These are phyloP conservation scores for Suillus spraguei DNA, from an alignment of 768 basidiomycete genomes.

Conservation along the genomic window DNA sequence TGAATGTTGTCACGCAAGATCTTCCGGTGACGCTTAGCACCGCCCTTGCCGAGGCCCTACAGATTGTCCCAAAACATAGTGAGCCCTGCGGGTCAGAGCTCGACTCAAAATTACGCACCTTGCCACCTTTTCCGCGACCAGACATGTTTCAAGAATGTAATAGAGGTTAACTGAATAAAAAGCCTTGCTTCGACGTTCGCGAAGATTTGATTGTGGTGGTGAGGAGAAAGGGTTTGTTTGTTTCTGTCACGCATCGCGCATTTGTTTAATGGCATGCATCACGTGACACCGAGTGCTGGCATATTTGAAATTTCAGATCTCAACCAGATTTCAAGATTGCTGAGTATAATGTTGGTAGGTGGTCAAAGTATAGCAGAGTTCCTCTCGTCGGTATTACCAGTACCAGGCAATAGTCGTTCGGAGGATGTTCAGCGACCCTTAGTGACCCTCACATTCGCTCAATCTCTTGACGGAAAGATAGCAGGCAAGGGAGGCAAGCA, in stretches of 20 bases:
- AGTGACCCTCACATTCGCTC: constrained; percentile 85
- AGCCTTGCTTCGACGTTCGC: not conserved
- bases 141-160: constrained; percentile 52
- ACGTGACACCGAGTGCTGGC: not conserved
- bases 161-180: not conserved
- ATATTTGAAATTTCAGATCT: not conserved
- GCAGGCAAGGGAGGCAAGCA: constrained; percentile 74
- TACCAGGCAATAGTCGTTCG: not conserved
- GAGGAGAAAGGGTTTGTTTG: constrained; percentile 4
- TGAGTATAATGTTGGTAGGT: not conserved
- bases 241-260: constrained; percentile 3
- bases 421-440: constrained; percentile 43
- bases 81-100: constrained; percentile 2
- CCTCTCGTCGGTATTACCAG: constrained; percentile 31
- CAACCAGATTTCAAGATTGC: not conserved
- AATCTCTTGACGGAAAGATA: constrained; percentile 88
- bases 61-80: constrained; percentile 4
- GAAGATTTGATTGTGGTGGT: constrained; percentile 11
- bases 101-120: constrained; percentile 33
- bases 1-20: constrained; percentile 78
- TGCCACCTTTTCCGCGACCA: constrained; percentile 87
- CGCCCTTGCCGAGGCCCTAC: constrained; percentile 82
- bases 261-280: constrained; percentile 7
- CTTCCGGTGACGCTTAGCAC: constrained; percentile 83
- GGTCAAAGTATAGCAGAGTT: constrained; percentile 16